Base-by-base conservation (phyloP, 2,329 filamentous ascomycete genomes). In the Gyromitra esculenta region DNA sequence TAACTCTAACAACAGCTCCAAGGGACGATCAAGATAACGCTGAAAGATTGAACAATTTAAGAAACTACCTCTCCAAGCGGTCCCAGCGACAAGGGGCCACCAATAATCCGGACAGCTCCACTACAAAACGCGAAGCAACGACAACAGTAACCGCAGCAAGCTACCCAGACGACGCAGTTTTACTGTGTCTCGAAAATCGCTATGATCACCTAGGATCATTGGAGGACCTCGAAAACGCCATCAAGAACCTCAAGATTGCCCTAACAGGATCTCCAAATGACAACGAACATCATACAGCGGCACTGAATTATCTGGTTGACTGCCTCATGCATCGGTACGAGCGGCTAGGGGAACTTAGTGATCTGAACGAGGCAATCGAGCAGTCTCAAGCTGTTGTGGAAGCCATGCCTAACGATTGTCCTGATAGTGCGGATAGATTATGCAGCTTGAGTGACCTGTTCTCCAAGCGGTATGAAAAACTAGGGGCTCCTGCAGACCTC, bases 101-200 rank as follows among this genome's bases (percentile, higher is more conserved):
- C 7, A 35, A 50, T 18, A 68, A 70, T 43, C 67, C 77, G 2
- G 45, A 72, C 45, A 50, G 45, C 18, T 2, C 18, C 7, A 50
- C 18, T 15, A n/a, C n/a, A n/a, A 6, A 6, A n/a, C n/a, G 45
- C 5, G 5, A n/a, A 50, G 45, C n/a, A 50, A 13, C 45, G 5
- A n/a, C 18, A 15, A n/a, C 7, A 54, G 35, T 6, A 11, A 60
- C 69, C 25, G 13, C 79, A 35, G 67, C 62, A 79, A 1, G 82
- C 70, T 11, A 82, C 75, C 45, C 75, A 59, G 15, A 80, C 73
- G 25, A 81, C 78, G 50, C 50, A 25, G 37, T 9, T 25, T 25
- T 54, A 54, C 18, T 31, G 8, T 11, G 56, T n/a, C 35, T 76
- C 63, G 37, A 18, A 13, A 43, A 11, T 13, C 52, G 59, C n/a